phyloP scores from a whole-genome alignment of 2,329 filamentous ascomycete genomes.

The Tolypocladium inflatum region DNA sequence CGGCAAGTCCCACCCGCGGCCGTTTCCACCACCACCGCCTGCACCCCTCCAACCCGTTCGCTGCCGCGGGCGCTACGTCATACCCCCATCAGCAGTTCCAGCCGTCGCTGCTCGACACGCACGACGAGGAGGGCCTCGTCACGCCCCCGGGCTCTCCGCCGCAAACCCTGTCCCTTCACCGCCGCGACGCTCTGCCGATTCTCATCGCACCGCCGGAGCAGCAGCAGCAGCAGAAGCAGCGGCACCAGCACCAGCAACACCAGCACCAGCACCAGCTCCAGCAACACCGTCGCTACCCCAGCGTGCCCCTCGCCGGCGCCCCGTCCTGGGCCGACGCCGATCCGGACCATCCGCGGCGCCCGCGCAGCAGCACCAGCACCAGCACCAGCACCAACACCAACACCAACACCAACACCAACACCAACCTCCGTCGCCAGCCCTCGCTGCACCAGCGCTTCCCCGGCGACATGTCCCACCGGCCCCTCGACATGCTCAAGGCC shows the following conservation, averaged over 20 bases:
- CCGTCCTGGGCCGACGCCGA: neutral
- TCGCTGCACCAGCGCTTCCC: slow-evolving; percentile 38
- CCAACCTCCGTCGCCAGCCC: slow-evolving; percentile 5
- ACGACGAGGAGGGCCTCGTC: neutral
- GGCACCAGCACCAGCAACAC: neutral
- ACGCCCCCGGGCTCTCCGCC: neutral
- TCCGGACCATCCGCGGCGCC: neutral
- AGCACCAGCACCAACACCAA: too few species aligned
- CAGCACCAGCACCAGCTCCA: neutral
- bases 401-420: too few species aligned
- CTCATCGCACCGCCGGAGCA: neutral
- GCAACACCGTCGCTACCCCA: neutral
- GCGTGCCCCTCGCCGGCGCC: neutral
- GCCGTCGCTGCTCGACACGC: neutral
- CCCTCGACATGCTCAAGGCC: slow-evolving; percentile 55
- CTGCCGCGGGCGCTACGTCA: slow-evolving; percentile 6
- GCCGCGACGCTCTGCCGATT: neutral
- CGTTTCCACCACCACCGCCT: slow-evolving; percentile 22
- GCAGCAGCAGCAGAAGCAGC: neutral
- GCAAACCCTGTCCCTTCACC: neutral
- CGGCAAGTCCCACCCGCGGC: slow-evolving; percentile 37
- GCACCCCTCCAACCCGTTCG: slow-evolving; percentile 33
- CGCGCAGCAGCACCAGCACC: slow-evolving; percentile 2
- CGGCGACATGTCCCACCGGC: slow-evolving; percentile 55
- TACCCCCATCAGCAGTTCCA: neutral